Evolutionary conservation across 176 grass and related monocot genomes (phyloP).

Genomic region (Neostapfia colusana): DNA sequence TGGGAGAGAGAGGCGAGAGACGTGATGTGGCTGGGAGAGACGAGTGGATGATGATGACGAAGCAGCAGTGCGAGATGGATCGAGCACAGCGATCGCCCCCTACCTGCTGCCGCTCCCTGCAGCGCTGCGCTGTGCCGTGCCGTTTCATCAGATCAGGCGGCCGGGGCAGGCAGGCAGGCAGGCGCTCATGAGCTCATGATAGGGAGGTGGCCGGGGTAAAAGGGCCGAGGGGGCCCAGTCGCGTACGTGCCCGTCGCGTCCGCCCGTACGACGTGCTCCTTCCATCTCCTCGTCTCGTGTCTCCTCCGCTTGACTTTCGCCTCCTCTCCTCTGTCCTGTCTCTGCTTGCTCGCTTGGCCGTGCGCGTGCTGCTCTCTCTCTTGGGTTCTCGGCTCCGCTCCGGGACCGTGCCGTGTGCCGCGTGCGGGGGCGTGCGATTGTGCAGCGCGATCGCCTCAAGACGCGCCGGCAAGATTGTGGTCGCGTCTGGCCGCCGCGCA

Average conservation of each 20-base stretch:
- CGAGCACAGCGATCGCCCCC: constrained; percentile 39
- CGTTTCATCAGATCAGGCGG: constrained; percentile 36
- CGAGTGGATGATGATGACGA: constrained; percentile 20
- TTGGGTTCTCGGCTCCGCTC: background rate
- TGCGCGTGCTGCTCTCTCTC: no score
- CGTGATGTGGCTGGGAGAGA: constrained; percentile 13
- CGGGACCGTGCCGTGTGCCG: background rate
- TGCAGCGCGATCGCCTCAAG: background rate
- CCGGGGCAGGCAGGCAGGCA: no score
- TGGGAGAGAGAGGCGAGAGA: background rate
- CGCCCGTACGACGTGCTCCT: background rate
- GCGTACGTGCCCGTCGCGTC: constrained; percentile 39
- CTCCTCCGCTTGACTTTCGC: background rate
- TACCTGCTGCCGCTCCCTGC: constrained; percentile 40
- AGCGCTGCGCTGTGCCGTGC: constrained; percentile 1
- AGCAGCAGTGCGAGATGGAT: constrained; percentile 26
- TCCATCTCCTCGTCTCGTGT: background rate
- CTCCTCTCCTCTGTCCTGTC: no score
- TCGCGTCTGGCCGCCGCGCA: background rate
- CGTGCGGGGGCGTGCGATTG: background rate
- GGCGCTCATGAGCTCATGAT: constrained; percentile 45
- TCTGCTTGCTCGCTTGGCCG: background rate
- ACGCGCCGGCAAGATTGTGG: constrained; percentile 12
- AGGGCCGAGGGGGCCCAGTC: background rate
- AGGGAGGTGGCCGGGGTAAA: background rate